Conservation (phyloP, 371 early-diverging fungal species). For the Polyrhizophydium stewartii region DNA sequence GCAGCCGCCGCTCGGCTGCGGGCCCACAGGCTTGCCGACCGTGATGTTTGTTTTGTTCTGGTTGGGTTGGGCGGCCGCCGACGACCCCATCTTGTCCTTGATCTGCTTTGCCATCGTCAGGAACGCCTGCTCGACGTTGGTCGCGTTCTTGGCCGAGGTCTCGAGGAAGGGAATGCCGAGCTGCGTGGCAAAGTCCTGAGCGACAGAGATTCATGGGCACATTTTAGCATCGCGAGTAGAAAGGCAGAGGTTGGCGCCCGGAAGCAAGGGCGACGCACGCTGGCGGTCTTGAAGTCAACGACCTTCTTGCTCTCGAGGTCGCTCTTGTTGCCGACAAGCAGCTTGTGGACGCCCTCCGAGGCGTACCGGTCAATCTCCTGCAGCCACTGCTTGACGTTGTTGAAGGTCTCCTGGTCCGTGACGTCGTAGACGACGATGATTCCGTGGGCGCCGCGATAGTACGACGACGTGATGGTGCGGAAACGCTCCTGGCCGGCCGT, state of each 20-base stretch:
- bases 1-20: constrained; percentile 2
- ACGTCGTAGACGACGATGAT: constrained; percentile 99
- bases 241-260: too few species aligned
- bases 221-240: too few species aligned
- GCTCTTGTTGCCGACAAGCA: constrained; percentile 98
- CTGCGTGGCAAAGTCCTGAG: constrained; percentile 81
- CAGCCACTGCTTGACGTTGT: constrained; percentile 98
- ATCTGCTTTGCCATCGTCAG: constrained; percentile 85
- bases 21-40: not conserved
- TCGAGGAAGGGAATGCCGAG: constrained; percentile 89
- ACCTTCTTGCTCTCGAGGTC: constrained; percentile 89
- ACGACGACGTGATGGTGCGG: constrained; percentile 98
- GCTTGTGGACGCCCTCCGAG: constrained; percentile 94
- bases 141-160: constrained; percentile 95
- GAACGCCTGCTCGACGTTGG: constrained; percentile 97
- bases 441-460: constrained; percentile 99
- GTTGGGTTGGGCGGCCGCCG: not conserved
- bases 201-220: too few species aligned
- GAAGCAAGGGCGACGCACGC: constrained; percentile 31
- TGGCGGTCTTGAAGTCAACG: constrained; percentile 51
- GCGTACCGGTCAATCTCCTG: constrained; percentile 98
- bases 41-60: not conserved
- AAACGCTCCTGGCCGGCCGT: constrained; percentile 99
- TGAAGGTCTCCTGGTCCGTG: constrained; percentile 96
- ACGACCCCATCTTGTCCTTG: constrained; percentile 35